Evolutionary conservation across 1,139 yeast species (phyloP).

Genomic region (Magnusiomyces magnusii): DNA sequence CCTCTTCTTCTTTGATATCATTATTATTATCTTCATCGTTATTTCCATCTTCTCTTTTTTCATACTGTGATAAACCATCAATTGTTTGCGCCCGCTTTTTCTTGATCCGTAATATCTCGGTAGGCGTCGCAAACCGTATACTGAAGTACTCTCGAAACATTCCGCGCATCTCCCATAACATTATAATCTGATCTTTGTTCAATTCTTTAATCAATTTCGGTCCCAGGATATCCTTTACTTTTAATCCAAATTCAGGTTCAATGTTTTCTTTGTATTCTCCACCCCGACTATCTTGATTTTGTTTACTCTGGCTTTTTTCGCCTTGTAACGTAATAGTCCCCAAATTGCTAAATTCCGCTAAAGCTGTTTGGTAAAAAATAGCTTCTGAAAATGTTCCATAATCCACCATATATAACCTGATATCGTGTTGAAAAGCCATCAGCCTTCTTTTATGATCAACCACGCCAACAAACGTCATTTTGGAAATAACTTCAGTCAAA

Average conservation of each 20-base stretch:
- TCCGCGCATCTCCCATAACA: conserved; percentile 35
- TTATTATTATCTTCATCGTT: neutral
- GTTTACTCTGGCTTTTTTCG: conserved; percentile 21
- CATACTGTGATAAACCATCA: neutral
- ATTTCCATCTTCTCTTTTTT: neutral
- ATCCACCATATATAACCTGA: conserved; percentile 69
- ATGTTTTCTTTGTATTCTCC: conserved; percentile 16
- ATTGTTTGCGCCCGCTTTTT: neutral
- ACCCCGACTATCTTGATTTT: conserved; percentile 26
- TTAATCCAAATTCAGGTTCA: conserved; percentile 12
- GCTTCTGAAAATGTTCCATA: conserved; percentile 61
- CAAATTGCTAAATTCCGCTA: conserved; percentile 74
- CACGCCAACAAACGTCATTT: conserved; percentile 72
- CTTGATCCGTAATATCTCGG: neutral
- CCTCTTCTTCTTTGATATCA: conserved; percentile 24
- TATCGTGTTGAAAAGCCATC: conserved; percentile 77
- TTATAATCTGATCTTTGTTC: conserved; percentile 13
- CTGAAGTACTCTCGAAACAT: conserved; percentile 81
- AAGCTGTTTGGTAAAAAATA: conserved; percentile 71
- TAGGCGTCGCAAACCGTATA: conserved; percentile 35
- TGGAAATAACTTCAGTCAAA: conserved; percentile 60
- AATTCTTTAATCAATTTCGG: conserved; percentile 1
- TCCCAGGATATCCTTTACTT: conserved; percentile 17
- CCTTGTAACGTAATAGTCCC: conserved; percentile 45
- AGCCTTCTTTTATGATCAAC: conserved; percentile 65